These are phyloP conservation scores for Flammula alnicola DNA, from an alignment of 1,284 basidiomycete species.

Conservation along the genomic window DNA sequence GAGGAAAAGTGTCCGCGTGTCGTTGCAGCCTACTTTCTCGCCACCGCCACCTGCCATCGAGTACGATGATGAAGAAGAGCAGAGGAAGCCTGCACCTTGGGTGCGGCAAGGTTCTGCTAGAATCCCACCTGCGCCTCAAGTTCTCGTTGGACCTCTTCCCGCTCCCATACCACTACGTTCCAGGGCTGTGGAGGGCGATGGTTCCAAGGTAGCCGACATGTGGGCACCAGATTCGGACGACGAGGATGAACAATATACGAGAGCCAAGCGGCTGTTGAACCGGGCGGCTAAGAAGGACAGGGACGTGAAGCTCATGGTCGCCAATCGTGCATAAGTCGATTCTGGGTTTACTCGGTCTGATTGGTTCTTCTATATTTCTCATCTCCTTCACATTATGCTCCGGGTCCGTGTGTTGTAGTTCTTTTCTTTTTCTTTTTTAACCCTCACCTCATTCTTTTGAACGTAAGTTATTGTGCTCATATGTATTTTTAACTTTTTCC, in stretches of 20 bases:
- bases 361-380: slow-evolving; percentile 8
- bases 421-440: no score
- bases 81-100: slow-evolving; percentile 29
- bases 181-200: slow-evolving; percentile 1
- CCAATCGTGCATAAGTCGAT: slow-evolving; percentile 9
- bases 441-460: no score
- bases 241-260: slow-evolving; percentile 69
- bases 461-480: no score
- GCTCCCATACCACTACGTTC: slow-evolving; percentile 11
- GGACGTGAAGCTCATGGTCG: slow-evolving; percentile 26
- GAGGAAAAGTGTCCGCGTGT: slow-evolving; percentile 77
- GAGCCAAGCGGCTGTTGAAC: slow-evolving; percentile 56
- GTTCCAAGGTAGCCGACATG: slow-evolving; percentile 40
- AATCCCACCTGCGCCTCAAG: not conserved
- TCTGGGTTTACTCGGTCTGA: not conserved
- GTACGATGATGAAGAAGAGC: slow-evolving; percentile 53
- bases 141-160: not conserved
- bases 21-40: slow-evolving; percentile 72
- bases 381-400: not conserved
- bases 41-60: slow-evolving; percentile 67
- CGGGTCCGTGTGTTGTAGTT: no score
- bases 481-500: no score
- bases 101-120: slow-evolving; percentile 5
- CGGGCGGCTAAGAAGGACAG: slow-evolving; percentile 46
- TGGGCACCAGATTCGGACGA: slow-evolving; percentile 79